phyloP scores from a whole-genome alignment of 345 rosid genomes.

The Populus alba region DNA sequence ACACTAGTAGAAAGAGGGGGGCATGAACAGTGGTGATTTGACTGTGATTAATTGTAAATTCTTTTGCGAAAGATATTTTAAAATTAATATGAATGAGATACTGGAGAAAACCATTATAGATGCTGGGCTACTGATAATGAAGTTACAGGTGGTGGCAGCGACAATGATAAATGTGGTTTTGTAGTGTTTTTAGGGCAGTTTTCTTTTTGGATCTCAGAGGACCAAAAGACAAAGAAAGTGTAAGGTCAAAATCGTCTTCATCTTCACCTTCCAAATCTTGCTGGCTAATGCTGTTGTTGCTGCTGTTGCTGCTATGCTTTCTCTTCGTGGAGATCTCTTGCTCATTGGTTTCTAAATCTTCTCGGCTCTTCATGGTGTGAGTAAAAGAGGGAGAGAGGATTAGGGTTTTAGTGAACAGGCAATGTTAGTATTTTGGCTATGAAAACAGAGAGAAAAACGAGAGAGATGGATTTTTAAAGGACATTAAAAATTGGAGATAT shows the following conservation, averaged over 20 bases:
- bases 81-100: no score
- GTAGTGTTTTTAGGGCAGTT: neutral
- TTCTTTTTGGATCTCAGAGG: neutral
- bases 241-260: conserved; percentile 11
- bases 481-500: neutral
- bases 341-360: neutral
- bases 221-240: conserved; percentile 19
- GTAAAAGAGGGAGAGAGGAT: neutral
- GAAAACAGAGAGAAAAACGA: neutral
- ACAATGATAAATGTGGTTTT: neutral
- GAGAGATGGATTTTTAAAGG: neutral
- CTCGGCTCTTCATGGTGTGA: neutral
- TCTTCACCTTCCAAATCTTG: neutral
- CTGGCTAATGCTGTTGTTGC: neutral
- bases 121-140: neutral
- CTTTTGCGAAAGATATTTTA: no score
- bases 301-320: neutral
- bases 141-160: neutral
- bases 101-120: neutral
- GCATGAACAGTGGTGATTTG: no score
- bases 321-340: conserved; percentile 7
- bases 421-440: neutral
- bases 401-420: neutral
- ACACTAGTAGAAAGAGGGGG: no score
- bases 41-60: no score